phyloP scores from a whole-genome alignment of 2,329 filamentous ascomycete species.

The Parafenestella ontariensis region DNA sequence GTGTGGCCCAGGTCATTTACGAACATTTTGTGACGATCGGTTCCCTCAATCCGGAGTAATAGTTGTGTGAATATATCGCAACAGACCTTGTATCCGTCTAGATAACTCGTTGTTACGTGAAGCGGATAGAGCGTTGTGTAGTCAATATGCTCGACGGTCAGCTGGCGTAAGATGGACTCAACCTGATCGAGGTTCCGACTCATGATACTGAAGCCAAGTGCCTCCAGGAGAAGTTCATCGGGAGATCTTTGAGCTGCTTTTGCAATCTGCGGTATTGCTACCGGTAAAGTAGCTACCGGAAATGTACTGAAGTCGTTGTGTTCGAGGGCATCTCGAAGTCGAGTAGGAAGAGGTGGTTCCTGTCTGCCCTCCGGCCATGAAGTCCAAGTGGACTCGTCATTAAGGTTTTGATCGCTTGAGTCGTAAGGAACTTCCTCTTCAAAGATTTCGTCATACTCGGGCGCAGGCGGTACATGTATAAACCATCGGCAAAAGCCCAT shows the following conservation, averaged over 20 bases:
- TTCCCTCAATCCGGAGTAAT: not conserved
- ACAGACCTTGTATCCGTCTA: slow-evolving; percentile 47
- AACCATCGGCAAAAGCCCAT: slow-evolving; percentile 21
- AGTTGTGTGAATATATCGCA: slow-evolving; percentile 30
- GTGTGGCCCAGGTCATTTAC: slow-evolving; percentile 46
- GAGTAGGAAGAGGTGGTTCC: slow-evolving; percentile 7
- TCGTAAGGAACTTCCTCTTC: not conserved
- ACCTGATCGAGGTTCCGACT: slow-evolving; percentile 18
- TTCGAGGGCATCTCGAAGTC: slow-evolving; percentile 19
- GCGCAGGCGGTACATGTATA: slow-evolving; percentile 12
- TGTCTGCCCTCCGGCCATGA: slow-evolving; percentile 9
- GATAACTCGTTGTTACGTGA: slow-evolving; percentile 48
- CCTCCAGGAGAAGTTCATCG: slow-evolving; percentile 21
- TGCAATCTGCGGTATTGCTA: slow-evolving; percentile 19
- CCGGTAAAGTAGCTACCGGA: slow-evolving; percentile 10
- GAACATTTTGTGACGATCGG: slow-evolving; percentile 4
- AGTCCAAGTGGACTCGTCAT: slow-evolving; percentile 19
- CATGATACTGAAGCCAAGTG: slow-evolving; percentile 28
- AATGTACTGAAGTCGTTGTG: slow-evolving; percentile 35
- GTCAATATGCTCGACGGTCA: not conserved
- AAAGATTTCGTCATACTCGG: not conserved
- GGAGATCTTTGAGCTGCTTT: slow-evolving; percentile 20
- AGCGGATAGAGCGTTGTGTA: slow-evolving; percentile 34
- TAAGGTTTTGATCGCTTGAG: slow-evolving; percentile 1
- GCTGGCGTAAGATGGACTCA: not conserved